Base-by-base conservation (phyloP, 352 stramenopile species). In the Pythium plurisporium region DNA sequence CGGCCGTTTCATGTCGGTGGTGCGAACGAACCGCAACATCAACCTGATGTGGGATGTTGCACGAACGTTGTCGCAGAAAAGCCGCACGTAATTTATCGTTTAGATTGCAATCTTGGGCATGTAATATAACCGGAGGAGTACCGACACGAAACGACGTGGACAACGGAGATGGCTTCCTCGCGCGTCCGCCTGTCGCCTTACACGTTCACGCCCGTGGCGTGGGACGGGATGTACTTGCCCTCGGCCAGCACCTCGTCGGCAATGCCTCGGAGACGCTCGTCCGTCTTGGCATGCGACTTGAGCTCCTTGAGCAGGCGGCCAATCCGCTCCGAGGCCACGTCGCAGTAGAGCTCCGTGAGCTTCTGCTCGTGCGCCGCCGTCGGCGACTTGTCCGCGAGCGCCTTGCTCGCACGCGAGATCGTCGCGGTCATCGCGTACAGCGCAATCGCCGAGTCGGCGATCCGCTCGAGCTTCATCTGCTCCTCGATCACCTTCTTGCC, bases 401-500 rank as follows among this genome's bases (percentile, higher is more conserved):
- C 83, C n/a, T 66, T 64, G 36, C 71, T 89, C 17, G 84, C 81
- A 48, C 86, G 86, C 42, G 84, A 92, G 55, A 94, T 92, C 27
- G 84, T 93, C 31, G 84, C 74, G n/a, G 84, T 94, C 79, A 93
- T 92, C 43, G 84, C 82, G 64, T 85, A 94, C 38, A 96, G 62
- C 15, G 79, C 67, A 41, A 94, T 96, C 40, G 83, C 74, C 52
- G 82, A 84, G 64, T 94, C 84, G 11, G 86, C 86, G n/a, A 94
- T 82, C 31, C 86, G 77, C 69, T 90, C 81, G 31, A 94, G 63
- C 65, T 93, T 77, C 70, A 96, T 76, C 75, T 96, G 84, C 69
- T 94, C 77, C 53, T 94, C 72, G 29, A 94, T 72, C 33, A 96
- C 79, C 65, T 89, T 89, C 73, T 96, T 96, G 59, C 82, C 83